A percentile compares a stretch with the other conserved stretches of the same genome.
phyloP scores from a whole-genome alignment of 495 filamentous ascomycete genomes.

The Tuber brumale region DNA sequence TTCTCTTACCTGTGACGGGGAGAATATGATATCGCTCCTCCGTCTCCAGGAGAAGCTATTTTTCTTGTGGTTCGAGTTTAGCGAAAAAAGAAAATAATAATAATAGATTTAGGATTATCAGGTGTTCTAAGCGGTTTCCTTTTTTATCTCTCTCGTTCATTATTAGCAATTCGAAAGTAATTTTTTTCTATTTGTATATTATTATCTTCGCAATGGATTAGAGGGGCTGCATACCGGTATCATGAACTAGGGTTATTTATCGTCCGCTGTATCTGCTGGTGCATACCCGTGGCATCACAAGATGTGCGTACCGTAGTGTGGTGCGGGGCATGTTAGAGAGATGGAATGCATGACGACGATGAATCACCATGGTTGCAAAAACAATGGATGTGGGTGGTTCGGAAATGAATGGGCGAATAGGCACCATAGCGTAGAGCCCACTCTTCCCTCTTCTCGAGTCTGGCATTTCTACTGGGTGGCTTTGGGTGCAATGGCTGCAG shows the following conservation, averaged over 20 bases:
- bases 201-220: background rate
- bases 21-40: background rate
- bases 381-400: background rate
- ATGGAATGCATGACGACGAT: background rate
- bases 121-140: background rate
- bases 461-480: background rate
- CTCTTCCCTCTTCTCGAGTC: background rate
- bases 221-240: background rate
- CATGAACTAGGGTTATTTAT: background rate
- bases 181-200: background rate
- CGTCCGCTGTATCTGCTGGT: background rate
- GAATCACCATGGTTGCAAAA: background rate
- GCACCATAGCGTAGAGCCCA: background rate
- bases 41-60: background rate
- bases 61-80: background rate
- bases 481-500: background rate
- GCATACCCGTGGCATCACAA: conserved; percentile 1
- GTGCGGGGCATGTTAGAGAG: background rate
- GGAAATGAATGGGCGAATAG: background rate
- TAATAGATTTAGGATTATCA: background rate
- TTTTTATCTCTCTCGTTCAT: background rate
- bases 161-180: background rate
- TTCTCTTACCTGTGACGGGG: conserved; percentile 37
- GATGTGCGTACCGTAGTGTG: background rate
- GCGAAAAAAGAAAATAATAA: background rate